Evolutionary conservation across 2,329 filamentous ascomycete genomes (phyloP), one percentile per base, ranked within the genome.

Genomic region (Colletotrichum filicis): DNA sequence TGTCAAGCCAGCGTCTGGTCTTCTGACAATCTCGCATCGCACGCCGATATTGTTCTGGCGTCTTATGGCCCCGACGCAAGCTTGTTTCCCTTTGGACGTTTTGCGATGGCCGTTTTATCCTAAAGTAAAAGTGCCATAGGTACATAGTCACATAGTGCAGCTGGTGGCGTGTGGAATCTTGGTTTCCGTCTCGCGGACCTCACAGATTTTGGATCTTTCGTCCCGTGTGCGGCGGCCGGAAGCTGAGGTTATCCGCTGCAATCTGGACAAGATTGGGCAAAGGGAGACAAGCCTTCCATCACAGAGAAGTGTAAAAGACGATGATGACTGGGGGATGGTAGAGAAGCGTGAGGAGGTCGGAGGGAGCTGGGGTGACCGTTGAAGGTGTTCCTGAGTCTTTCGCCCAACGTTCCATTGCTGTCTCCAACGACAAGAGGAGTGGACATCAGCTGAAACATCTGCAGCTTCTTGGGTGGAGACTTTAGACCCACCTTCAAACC

Each of bases 381-480:
- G 70, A 26, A 70, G 55, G 49, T 37, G 70, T 70, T 70, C 68
- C 70, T 60, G 60, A 73, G 70, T 70, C 66, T 73, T 65, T 70
- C 55, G 46, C 35, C 55, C 66, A 65, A 65, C 56, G 71, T 73
- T 73, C 71, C 71, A 72, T 71, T 71, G 57, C 55, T 57, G 71
- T 72, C 68, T 74, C 71, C 71, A 74, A 63, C 64, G 71, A 72
- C 68, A 68, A 72, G 71, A 72, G 52, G 62, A 68, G 71, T 71
- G 61, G 71, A 74, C 68, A 74, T 74, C 71, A 72, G 71, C 71
- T 74, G 71, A 74, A 74, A 74, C 71, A 74, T 64, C 68, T 70
- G 63, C 63, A 68, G 62, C 68, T 56, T 71, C 56, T 66, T 63
- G 62, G 52, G 37, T 52, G 66, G 14, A 55, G n/a, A 1, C 24